phyloP scores from a whole-genome alignment of 805 yeast genomes.

The Blastobotrys parvus region DNA sequence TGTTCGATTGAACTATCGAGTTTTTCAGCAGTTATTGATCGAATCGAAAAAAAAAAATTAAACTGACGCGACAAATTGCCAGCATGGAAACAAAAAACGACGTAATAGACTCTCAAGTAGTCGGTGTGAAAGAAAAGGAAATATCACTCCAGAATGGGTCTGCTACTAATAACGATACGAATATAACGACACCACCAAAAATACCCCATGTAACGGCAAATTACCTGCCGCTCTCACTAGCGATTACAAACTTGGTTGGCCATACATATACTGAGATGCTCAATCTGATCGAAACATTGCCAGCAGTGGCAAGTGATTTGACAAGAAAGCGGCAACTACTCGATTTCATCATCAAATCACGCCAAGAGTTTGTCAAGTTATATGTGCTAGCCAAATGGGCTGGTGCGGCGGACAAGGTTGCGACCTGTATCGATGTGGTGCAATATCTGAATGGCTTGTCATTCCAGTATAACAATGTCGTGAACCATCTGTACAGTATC shows the following conservation, averaged over 20 bases:
- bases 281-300: slow-evolving; percentile 52
- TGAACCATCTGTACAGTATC: slow-evolving; percentile 58
- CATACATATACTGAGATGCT: slow-evolving; percentile 57
- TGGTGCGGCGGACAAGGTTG: slow-evolving; percentile 59
- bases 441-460: slow-evolving; percentile 83
- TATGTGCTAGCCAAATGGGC: slow-evolving; percentile 91
- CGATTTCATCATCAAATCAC: slow-evolving; percentile 55
- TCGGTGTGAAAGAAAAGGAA: too few species aligned
- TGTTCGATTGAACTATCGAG: too few species aligned
- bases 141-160: too few species aligned
- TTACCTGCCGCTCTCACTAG: slow-evolving; percentile 53
- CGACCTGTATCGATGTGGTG: slow-evolving; percentile 72
- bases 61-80: too few species aligned
- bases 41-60: too few species aligned
- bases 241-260: slow-evolving; percentile 50
- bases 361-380: slow-evolving; percentile 77
- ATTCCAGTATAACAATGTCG: slow-evolving; percentile 51
- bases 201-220: slow-evolving; percentile 70
- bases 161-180: too few species aligned
- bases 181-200: too few species aligned
- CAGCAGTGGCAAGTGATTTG: slow-evolving; percentile 47
- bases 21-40: too few species aligned
- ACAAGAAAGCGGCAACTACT: slow-evolving; percentile 61
- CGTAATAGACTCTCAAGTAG: too few species aligned
- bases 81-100: too few species aligned